These are phyloP conservation scores for Calocera cornea DNA, from an alignment of 768 basidiomycete genomes.

Conservation along the genomic window DNA sequence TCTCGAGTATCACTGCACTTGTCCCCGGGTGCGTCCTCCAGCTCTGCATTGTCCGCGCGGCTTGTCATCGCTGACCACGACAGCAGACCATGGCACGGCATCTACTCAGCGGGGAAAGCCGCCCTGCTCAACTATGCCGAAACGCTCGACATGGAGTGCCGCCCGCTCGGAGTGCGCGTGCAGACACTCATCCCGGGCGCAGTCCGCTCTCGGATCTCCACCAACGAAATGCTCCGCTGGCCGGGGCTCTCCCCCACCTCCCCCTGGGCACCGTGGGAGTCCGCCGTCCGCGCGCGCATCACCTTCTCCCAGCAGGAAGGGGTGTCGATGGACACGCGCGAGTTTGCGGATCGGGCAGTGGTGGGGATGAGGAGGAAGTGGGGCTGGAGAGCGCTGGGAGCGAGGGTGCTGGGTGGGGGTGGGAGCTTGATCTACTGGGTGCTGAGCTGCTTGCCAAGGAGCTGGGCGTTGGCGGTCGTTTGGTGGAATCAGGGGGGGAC, in stretches of 20 bases:
- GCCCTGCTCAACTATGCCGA: constrained; percentile 48
- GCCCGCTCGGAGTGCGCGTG: constrained; percentile 55
- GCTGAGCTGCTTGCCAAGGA: neutral
- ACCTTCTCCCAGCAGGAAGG: neutral
- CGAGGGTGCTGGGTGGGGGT: neutral
- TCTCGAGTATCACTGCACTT: constrained; percentile 58
- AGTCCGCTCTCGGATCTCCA: constrained; percentile 50
- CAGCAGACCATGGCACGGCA: constrained; percentile 53
- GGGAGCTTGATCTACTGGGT: neutral
- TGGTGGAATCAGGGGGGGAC: neutral
- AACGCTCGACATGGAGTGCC: constrained; percentile 58
- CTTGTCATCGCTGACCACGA: neutral
- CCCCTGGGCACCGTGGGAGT: neutral
- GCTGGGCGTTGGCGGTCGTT: neutral
- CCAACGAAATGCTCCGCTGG: constrained; percentile 28
- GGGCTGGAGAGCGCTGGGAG: neutral
- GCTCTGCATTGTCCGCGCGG: neutral
- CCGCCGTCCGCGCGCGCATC: neutral
- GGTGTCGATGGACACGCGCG: neutral
- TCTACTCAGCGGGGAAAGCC: constrained; percentile 46
- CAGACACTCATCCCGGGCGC: constrained; percentile 55
- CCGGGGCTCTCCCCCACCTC: neutral
- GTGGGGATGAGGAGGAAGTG: neutral
- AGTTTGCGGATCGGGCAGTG: neutral
- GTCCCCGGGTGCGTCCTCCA: constrained; percentile 17